phyloP scores from a whole-genome alignment of 768 basidiomycete species.

The Postia placenta region DNA sequence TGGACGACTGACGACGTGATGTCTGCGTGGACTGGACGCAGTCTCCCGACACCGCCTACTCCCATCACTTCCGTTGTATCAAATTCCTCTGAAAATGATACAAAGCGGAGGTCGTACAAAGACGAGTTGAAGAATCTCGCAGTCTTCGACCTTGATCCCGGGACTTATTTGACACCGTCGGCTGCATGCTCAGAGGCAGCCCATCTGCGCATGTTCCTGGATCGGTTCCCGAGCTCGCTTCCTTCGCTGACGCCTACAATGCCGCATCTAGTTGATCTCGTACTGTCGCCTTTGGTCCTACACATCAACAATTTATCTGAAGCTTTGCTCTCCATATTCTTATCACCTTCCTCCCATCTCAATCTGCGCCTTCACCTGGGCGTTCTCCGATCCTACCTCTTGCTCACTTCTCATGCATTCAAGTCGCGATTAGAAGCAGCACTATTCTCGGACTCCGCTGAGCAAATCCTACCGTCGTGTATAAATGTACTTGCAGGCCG shows the following conservation, averaged over 20 bases:
- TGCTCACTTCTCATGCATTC: conserved; percentile 70
- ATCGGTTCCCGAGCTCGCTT: conserved; percentile 49
- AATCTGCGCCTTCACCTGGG: conserved; percentile 61
- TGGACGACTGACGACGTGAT: conserved; percentile 55
- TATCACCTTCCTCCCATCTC: conserved; percentile 57
- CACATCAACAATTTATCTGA: conserved; percentile 62
- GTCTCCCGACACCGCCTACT: too few species aligned
- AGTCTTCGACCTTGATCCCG: conserved; percentile 11
- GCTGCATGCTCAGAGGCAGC: conserved; percentile 48
- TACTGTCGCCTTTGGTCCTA: conserved; percentile 52
- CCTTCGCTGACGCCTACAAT: conserved; percentile 64
- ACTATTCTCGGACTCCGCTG: conserved; percentile 71
- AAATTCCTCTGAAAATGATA: background rate
- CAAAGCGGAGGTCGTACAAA: background rate
- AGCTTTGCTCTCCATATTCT: conserved; percentile 61
- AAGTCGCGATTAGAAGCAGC: conserved; percentile 62
- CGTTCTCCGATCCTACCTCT: conserved; percentile 69
- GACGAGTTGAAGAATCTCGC: conserved; percentile 2
- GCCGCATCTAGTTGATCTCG: conserved; percentile 51
- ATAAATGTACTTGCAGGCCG: conserved; percentile 55
- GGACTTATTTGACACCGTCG: background rate
- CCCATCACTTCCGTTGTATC: too few species aligned
- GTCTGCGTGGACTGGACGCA: conserved; percentile 37
- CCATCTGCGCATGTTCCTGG: conserved; percentile 34
- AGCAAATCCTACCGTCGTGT: conserved; percentile 23